phyloP scores from a whole-genome alignment of 2,329 filamentous ascomycete genomes.

The Drechslerella dactyloides region DNA sequence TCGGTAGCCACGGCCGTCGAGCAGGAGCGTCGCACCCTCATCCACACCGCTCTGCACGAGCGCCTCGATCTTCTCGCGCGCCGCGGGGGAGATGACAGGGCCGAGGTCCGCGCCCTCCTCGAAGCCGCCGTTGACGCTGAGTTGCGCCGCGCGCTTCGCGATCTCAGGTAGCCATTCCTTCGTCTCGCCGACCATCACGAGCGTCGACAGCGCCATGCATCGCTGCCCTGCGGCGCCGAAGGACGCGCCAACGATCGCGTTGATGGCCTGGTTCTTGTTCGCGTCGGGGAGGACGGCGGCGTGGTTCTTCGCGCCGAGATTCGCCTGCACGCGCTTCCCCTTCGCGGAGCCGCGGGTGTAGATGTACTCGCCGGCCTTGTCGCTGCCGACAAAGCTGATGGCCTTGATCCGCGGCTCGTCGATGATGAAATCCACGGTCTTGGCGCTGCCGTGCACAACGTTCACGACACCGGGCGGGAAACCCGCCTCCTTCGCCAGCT shows the following conservation, averaged over 20 bases:
- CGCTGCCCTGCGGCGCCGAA: slow-evolving; percentile 85
- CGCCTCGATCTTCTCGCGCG: slow-evolving; percentile 77
- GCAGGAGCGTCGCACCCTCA: slow-evolving; percentile 80
- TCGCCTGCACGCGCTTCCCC: slow-evolving; percentile 86
- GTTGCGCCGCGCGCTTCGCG: slow-evolving; percentile 73
- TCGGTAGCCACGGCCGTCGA: slow-evolving; percentile 77
- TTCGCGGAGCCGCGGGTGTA: slow-evolving; percentile 78
- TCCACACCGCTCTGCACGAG: slow-evolving; percentile 78
- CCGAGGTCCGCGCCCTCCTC: slow-evolving; percentile 80
- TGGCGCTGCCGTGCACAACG: slow-evolving; percentile 79
- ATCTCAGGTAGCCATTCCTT: slow-evolving; percentile 82
- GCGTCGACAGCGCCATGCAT: slow-evolving; percentile 83
- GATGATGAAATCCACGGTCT: slow-evolving; percentile 83
- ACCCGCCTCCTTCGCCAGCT: slow-evolving; percentile 78
- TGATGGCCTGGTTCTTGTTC: slow-evolving; percentile 89
- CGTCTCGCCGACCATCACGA: slow-evolving; percentile 83
- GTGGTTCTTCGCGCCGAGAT: slow-evolving; percentile 88
- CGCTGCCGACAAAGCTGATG: slow-evolving; percentile 83
- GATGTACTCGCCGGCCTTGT: slow-evolving; percentile 82
- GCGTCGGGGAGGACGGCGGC: slow-evolving; percentile 80
- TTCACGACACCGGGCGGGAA: slow-evolving; percentile 84
- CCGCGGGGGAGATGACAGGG: slow-evolving; percentile 79
- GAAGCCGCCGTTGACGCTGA: slow-evolving; percentile 80
- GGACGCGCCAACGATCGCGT: slow-evolving; percentile 80
- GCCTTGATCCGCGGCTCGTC: slow-evolving; percentile 86